These are phyloP conservation scores for Ashbya aceris DNA, from an alignment of 1,139 yeast genomes.

Conservation along the genomic window DNA sequence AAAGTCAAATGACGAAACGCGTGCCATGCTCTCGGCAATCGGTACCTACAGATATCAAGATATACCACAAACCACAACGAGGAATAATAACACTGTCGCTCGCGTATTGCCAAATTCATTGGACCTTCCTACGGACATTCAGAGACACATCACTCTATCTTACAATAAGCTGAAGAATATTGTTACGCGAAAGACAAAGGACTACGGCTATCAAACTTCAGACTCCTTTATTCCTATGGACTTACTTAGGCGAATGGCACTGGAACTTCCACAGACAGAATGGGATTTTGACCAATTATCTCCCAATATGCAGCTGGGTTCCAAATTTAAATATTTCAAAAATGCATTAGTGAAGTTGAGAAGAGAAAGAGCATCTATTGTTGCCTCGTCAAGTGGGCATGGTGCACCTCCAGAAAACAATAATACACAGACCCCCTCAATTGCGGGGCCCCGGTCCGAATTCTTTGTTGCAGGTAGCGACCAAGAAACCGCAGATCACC, in stretches of 20 bases:
- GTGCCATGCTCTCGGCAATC: neutral
- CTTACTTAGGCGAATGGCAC: slow-evolving; percentile 47
- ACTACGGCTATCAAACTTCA: slow-evolving; percentile 34
- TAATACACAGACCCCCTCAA: neutral
- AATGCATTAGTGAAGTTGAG: slow-evolving; percentile 35
- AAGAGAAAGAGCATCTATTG: slow-evolving; percentile 15
- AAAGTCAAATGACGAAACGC: neutral
- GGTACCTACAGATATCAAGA: slow-evolving; percentile 28
- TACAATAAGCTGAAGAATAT: slow-evolving; percentile 33
- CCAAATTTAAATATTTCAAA: slow-evolving; percentile 42
- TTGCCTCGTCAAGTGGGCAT: slow-evolving; percentile 4
- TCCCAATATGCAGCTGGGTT: slow-evolving; percentile 32
- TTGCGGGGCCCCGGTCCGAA: slow-evolving; percentile 12
- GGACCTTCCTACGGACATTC: slow-evolving; percentile 5
- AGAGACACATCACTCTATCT: slow-evolving; percentile 16
- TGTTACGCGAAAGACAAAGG: slow-evolving; percentile 38
- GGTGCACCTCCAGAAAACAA: slow-evolving; percentile 5
- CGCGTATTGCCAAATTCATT: neutral
- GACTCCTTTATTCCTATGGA: slow-evolving; percentile 41
- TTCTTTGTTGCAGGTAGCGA: slow-evolving; percentile 12
- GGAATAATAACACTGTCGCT: no score
- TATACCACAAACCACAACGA: neutral
- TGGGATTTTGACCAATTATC: slow-evolving; percentile 40
- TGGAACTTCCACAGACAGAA: slow-evolving; percentile 44
- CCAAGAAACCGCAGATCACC: slow-evolving; percentile 3